These are phyloP conservation scores for Cinnamomum chago DNA, from an alignment of 164 flowering plant species.

Conservation along the genomic window DNA sequence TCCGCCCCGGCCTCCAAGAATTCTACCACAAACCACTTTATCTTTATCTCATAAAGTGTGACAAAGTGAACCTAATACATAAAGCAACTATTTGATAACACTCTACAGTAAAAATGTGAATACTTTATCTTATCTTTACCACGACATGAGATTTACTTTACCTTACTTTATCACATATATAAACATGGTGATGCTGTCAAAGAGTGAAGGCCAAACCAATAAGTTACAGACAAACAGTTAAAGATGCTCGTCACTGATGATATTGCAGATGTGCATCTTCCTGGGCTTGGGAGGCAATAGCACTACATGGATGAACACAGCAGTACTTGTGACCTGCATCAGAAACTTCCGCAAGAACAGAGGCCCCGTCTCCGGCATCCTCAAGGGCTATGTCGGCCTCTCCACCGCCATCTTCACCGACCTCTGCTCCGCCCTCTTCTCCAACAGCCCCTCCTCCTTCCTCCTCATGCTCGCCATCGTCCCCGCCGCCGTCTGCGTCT, in stretches of 20 bases:
- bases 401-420: slow-evolving; percentile 93
- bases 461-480: slow-evolving; percentile 62
- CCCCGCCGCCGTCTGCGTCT: slow-evolving; percentile 58
- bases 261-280: slow-evolving; percentile 65
- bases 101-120: too few relatives aligned
- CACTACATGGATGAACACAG: slow-evolving; percentile 97
- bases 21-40: too few relatives aligned
- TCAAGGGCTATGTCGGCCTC: slow-evolving; percentile 77
- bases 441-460: slow-evolving; percentile 49
- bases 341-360: slow-evolving; percentile 75
- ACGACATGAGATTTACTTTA: too few relatives aligned
- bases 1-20: too few relatives aligned
- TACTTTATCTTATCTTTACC: too few relatives aligned
- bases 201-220: too few relatives aligned
- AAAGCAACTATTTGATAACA: too few relatives aligned
- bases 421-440: slow-evolving; percentile 59
- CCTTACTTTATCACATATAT: too few relatives aligned
- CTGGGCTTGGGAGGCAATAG: slow-evolving; percentile 90
- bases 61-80: too few relatives aligned
- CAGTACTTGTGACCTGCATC: slow-evolving; percentile 78
- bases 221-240: too few relatives aligned
- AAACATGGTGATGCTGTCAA: background rate
- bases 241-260: background rate
- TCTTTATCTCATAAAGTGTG: too few relatives aligned
- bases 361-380: slow-evolving; percentile 83